Percentiles rank a stretch among this genome's conserved stretches.
phyloP scores from a whole-genome alignment of 2,329 filamentous ascomycete species.

The Ambrosiella beaveri region DNA sequence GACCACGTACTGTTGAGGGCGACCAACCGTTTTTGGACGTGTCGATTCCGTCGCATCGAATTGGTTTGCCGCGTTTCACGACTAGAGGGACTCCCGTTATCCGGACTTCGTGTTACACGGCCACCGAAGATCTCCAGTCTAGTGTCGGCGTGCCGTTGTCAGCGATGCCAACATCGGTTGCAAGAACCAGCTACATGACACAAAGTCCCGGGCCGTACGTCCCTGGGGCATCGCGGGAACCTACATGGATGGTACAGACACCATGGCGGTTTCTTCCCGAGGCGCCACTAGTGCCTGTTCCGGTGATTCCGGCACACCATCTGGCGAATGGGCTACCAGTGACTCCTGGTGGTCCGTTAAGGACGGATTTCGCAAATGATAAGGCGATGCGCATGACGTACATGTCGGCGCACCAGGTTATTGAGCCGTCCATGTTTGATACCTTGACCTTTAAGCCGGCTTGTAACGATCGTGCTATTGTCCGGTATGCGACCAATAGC shows the following conservation, averaged over 20 bases:
- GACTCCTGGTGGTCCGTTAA: constrained; percentile 18
- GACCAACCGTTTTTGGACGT: constrained; percentile 40
- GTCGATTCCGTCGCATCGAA: constrained; percentile 65
- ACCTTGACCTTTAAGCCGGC: constrained; percentile 57
- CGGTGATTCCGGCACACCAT: constrained; percentile 1
- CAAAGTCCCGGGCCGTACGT: constrained; percentile 6
- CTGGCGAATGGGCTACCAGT: constrained; percentile 17
- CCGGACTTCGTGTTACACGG: constrained; percentile 63
- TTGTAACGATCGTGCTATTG: constrained; percentile 64
- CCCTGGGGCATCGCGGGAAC: constrained; percentile 10
- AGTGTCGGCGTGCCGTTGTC: constrained; percentile 5
- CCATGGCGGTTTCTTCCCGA: constrained; percentile 7
- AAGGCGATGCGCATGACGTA: constrained; percentile 27
- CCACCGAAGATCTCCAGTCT: constrained; percentile 42
- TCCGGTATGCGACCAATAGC: constrained; percentile 58
- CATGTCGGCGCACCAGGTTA: constrained; percentile 31
- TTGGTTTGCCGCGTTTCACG: constrained; percentile 71
- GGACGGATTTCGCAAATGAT: neutral
- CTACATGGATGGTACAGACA: constrained; percentile 12
- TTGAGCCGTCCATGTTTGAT: constrained; percentile 69
- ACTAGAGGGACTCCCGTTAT: constrained; percentile 58
- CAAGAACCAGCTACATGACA: constrained; percentile 7
- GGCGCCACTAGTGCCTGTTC: neutral
- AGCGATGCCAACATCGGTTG: constrained; percentile 1
- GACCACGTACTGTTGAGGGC: constrained; percentile 36